Evolutionary conservation across 169 alveolate genomes (phyloP), one percentile per base, ranked within the genome.

Genomic region (Plasmodium gallinaceum): DNA sequence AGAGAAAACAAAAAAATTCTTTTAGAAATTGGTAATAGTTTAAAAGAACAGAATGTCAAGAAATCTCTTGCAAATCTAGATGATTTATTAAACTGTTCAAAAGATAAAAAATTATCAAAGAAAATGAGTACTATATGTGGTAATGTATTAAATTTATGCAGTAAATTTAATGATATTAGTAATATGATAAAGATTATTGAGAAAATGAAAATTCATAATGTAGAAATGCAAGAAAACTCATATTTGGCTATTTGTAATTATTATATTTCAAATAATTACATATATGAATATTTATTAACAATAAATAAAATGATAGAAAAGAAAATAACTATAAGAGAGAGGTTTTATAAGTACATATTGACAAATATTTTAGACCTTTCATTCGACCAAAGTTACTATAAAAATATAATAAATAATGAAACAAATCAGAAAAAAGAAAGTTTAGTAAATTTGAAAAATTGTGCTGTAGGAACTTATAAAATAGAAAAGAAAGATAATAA

Each of bases 231-330:
- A 20, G 91, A 83, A 42, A 83, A 83, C 68, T 83, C 83, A 14
- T 83, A 54, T 18, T 26, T 83, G 9, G 91, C 91, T 7, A 83
- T 83, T 68, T 83, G 91, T 26, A 83, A 83, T 48, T 83, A 83
- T 54, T 83, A 83, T 42, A 83, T 83, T 2, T 66, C 85, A 58
- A 83, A 83, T 71, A 83, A 83, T 83, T 83, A 83, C 22, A 83
- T 83, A 42, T 66, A 83, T 57, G 91, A 83, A 60, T 83, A 83
- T 61, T 45, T 83, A 5, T 46, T 83, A 16, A 83, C 91, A 3
- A 83, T 83, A n/a, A 83, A 83, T 68, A 83, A 83, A 57, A 83
- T 83, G 91, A 83, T 83, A n/a, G 85, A 83, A 51, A 60, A 46
- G 46, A 83, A 83, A 0, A 83, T 83, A 3, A 65, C 91, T 3